Evolutionary conservation across 73 alveolate genomes (phyloP), one percentile per base, ranked within the genome.

Genomic region (Paramecium primaurelia): DNA sequence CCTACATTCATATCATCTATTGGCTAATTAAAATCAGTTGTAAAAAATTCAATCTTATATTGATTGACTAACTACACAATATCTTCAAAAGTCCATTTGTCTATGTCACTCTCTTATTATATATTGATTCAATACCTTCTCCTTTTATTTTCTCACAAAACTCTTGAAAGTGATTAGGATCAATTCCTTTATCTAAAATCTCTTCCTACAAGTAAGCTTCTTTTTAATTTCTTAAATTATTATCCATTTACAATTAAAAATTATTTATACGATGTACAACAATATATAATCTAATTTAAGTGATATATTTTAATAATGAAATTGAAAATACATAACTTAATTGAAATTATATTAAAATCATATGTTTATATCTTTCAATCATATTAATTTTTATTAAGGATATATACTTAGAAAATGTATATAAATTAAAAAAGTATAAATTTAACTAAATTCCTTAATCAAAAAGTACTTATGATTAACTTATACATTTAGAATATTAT

Each of bases 81-180:
- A 22, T 80, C 91, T 80, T 80, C 91, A 18, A 80, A 42, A 26
- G 91, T 0, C 91, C 91, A 80, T 80, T 26, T 44, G 20, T 80
- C 91, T 9, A 80, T 40, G 25, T 80, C 91, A 80, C 91, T 80
- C 26, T 80, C 91, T 80, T 18, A 45, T 10, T 22, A 25, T 26
- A 45, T 40, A 45, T 45, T 32, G 11, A 32, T 22, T 42, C 7
- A 8, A 14, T 75, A 80, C 91, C 75, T 49, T 80, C 91, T 20
- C 91, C 91, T 80, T 80, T 80, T 20, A 80, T 42, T 80, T 47
- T 25, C 30, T 80, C 91, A 20, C 91, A 80, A 80, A 25, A 80
- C 26, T 80, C 91, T n/a, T 80, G 58, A 49, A 80, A 80, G 47
- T 11, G 49, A 32, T 40, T 26, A 11, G 91, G 91, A 26, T 80